These are phyloP conservation scores for Metschnikowia similis DNA, from an alignment of 805 yeast species.

Conservation along the genomic window DNA sequence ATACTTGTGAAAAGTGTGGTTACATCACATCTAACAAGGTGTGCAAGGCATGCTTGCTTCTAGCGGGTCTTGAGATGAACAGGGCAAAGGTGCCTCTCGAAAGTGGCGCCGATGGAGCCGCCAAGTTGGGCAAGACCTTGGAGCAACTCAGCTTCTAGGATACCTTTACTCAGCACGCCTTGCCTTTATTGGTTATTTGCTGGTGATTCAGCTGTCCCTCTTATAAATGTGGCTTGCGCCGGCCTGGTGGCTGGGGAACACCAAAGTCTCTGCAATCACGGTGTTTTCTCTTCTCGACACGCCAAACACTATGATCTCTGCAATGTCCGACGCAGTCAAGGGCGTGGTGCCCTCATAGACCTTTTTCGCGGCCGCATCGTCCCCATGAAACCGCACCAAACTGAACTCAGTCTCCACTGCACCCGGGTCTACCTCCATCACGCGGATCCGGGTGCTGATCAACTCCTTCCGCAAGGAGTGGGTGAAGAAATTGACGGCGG, in stretches of 20 bases:
- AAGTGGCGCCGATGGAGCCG: conserved; percentile 59
- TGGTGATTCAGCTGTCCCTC: neutral
- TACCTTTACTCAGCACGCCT: too few relatives aligned
- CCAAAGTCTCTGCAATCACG: conserved; percentile 36
- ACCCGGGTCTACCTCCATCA: conserved; percentile 39
- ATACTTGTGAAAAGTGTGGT: conserved; percentile 84
- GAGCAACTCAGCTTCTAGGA: conserved; percentile 61
- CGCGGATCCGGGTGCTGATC: conserved; percentile 33
- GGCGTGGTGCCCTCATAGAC: conserved; percentile 36
- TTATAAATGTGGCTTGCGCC: conserved; percentile 25
- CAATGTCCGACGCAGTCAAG: conserved; percentile 33
- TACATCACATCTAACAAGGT: conserved; percentile 82
- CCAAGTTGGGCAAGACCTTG: conserved; percentile 53
- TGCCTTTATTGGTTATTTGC: neutral
- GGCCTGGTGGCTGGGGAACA: conserved; percentile 38
- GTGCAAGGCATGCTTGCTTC: conserved; percentile 88
- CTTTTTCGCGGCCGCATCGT: conserved; percentile 25
- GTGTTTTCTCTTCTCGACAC: conserved; percentile 31
- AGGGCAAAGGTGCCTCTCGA: conserved; percentile 65
- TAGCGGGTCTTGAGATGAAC: conserved; percentile 77
- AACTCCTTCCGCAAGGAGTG: conserved; percentile 34
- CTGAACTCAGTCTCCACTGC: conserved; percentile 39
- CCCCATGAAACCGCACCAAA: conserved; percentile 33
- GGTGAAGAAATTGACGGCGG: conserved; percentile 33
- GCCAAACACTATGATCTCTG: conserved; percentile 36